These are phyloP conservation scores for Calonectria pauciramosa DNA, from an alignment of 2,329 filamentous ascomycete genomes.

Conservation along the genomic window DNA sequence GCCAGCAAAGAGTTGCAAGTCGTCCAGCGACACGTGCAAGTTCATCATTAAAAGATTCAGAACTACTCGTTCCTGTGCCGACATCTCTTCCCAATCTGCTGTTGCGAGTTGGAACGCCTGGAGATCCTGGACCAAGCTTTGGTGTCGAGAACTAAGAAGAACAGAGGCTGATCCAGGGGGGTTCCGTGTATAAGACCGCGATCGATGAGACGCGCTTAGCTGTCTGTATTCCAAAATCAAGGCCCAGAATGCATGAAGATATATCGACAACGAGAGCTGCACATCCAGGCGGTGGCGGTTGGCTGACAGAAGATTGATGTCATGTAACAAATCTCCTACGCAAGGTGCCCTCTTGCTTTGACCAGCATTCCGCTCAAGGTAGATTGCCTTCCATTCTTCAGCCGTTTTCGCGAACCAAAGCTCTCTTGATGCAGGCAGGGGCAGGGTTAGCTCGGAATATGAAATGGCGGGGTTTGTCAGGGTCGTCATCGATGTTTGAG, in stretches of 20 bases:
- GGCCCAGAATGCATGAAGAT: constrained; percentile 75
- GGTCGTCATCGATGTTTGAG: constrained; percentile 76
- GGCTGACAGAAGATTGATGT: constrained; percentile 65
- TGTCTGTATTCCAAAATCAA: constrained; percentile 77
- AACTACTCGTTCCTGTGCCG: constrained; percentile 62
- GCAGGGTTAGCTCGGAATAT: constrained; percentile 77
- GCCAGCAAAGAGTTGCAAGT: constrained; percentile 76
- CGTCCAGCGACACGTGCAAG: constrained; percentile 74
- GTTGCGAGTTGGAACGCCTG: constrained; percentile 61
- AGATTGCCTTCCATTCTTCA: constrained; percentile 73
- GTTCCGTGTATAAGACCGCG: constrained; percentile 61
- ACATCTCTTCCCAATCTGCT: constrained; percentile 58
- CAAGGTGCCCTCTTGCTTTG: constrained; percentile 62
- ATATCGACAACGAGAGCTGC: constrained; percentile 69
- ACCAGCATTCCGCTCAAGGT: constrained; percentile 58
- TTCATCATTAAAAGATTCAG: constrained; percentile 72
- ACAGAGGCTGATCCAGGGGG: constrained; percentile 57
- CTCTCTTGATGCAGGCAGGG: constrained; percentile 71
- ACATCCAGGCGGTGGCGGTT: constrained; percentile 68
- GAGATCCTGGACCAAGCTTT: constrained; percentile 73
- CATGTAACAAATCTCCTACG: constrained; percentile 68
- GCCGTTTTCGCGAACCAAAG: constrained; percentile 77
- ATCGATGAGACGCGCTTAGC: constrained; percentile 63
- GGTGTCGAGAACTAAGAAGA: constrained; percentile 68
- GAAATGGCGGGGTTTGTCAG: constrained; percentile 76